Percentiles rank a stretch among this genome's conserved stretches.
Evolutionary conservation across 2,329 filamentous ascomycete species (phyloP).

Genomic region (Penicillium decumbens): DNA sequence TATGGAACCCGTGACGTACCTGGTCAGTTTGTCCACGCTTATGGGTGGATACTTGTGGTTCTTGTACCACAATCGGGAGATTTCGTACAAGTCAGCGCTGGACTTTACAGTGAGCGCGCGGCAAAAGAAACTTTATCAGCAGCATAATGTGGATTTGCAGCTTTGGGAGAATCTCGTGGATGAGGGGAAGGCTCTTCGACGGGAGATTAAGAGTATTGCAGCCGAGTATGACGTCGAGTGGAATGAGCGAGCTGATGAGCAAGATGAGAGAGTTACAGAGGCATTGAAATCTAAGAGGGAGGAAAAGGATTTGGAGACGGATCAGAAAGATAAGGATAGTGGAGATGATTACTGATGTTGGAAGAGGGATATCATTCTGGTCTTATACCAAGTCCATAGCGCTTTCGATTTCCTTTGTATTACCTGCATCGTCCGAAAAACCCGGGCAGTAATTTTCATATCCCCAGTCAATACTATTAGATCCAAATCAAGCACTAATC

Average conservation of each 20-base stretch:
- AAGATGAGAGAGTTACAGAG: conserved; percentile 55
- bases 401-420: conserved; percentile 4
- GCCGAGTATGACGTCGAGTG: conserved; percentile 87
- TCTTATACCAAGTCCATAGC: not conserved
- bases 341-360: not conserved
- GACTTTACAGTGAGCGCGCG: conserved; percentile 78
- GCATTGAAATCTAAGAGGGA: conserved; percentile 50
- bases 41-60: conserved; percentile 94
- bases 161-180: conserved; percentile 75
- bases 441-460: not conserved
- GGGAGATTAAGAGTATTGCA: conserved; percentile 74
- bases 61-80: conserved; percentile 83
- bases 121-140: conserved; percentile 70
- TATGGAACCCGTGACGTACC: conserved; percentile 85
- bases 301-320: conserved; percentile 24
- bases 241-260: conserved; percentile 71
- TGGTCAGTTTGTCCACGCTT: conserved; percentile 77
- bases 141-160: conserved; percentile 67
- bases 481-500: conserved; percentile 1
- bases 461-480: not conserved
- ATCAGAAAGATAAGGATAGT: conserved; percentile 25
- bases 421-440: not conserved
- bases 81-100: conserved; percentile 79
- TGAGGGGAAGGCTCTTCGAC: conserved; percentile 70
- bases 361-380: conserved; percentile 6